A percentile compares a stretch with the other conserved stretches of the same genome.
These are phyloP conservation scores for Coprinopsis sp. DNA, from an alignment of 768 basidiomycete species.

Conservation along the genomic window DNA sequence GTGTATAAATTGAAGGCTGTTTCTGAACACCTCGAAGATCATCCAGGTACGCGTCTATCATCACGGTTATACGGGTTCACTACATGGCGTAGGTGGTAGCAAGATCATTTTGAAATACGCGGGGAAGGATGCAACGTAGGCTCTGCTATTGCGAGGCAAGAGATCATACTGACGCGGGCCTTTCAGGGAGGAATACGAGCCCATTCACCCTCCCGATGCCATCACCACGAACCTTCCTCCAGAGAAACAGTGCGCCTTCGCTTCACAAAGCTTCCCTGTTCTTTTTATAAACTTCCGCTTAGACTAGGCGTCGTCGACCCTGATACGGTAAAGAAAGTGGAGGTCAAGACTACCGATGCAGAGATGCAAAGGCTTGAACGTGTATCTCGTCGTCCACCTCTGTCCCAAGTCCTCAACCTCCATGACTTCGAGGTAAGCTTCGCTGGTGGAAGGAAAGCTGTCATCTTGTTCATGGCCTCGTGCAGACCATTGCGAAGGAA, in stretches of 20 bases:
- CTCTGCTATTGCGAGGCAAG: constrained; percentile 1
- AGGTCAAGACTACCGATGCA: constrained; percentile 59
- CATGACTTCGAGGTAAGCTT: constrained; percentile 86
- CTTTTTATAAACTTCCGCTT: background rate
- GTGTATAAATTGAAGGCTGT: background rate
- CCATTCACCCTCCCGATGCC: constrained; percentile 83
- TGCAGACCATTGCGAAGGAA: constrained; percentile 72
- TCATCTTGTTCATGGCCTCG: constrained; percentile 6
- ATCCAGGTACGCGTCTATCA: constrained; percentile 46
- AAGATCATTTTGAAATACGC: constrained; percentile 86
- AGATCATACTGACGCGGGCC: background rate
- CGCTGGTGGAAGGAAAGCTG: background rate
- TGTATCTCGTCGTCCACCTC: constrained; percentile 57
- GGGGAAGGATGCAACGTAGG: constrained; percentile 85
- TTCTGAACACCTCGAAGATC: constrained; percentile 36
- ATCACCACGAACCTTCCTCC: constrained; percentile 71
- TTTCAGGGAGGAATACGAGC: constrained; percentile 71
- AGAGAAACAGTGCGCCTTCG: constrained; percentile 70
- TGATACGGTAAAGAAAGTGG: constrained; percentile 57
- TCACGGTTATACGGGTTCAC: background rate
- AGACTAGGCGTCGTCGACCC: constrained; percentile 73
- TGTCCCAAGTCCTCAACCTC: constrained; percentile 79
- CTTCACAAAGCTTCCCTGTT: background rate
- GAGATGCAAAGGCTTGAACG: constrained; percentile 68
- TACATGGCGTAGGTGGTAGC: constrained; percentile 56